Conservation (phyloP, 164 flowering plant species). For the Aristolochia fimbriata region DNA sequence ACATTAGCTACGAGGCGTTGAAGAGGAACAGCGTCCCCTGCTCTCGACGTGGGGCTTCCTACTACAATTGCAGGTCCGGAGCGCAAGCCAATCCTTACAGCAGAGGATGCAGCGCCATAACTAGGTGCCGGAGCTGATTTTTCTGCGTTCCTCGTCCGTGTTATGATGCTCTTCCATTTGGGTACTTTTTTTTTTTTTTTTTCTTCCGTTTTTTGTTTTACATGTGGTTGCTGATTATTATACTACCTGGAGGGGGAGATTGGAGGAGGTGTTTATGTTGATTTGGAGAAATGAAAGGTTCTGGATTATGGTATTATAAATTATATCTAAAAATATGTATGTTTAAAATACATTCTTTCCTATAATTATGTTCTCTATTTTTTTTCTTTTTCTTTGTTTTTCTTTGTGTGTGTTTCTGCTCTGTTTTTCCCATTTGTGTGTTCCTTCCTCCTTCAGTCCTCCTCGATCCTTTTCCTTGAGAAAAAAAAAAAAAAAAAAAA, state of each 20-base stretch:
- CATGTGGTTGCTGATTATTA: neutral
- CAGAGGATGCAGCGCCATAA: constrained; percentile 55
- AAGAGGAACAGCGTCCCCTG: constrained; percentile 55
- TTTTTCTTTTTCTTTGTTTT: too few species aligned
- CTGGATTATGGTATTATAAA: too few species aligned
- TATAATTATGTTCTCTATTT: too few species aligned
- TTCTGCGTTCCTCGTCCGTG: neutral
- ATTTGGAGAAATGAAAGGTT: too few species aligned
- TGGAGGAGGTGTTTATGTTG: too few species aligned
- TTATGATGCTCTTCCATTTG: neutral
- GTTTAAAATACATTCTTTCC: too few species aligned
- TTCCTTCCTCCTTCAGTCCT: too few species aligned
- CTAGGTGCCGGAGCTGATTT: constrained; percentile 30
- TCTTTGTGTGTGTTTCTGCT: too few species aligned
- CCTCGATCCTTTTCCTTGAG: too few species aligned
- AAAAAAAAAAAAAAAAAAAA: too few species aligned
- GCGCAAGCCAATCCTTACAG: constrained; percentile 66
- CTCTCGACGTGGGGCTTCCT: constrained; percentile 60
- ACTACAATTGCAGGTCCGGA: constrained; percentile 60
- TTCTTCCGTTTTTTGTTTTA: neutral
- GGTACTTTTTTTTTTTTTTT: neutral
- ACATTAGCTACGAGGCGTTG: constrained; percentile 73
- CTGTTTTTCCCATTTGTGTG: too few species aligned
- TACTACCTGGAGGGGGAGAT: neutral
- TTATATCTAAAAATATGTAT: too few species aligned